These are phyloP conservation scores for Antrodiella citrinella DNA, from an alignment of 768 basidiomycete species.

Conservation along the genomic window DNA sequence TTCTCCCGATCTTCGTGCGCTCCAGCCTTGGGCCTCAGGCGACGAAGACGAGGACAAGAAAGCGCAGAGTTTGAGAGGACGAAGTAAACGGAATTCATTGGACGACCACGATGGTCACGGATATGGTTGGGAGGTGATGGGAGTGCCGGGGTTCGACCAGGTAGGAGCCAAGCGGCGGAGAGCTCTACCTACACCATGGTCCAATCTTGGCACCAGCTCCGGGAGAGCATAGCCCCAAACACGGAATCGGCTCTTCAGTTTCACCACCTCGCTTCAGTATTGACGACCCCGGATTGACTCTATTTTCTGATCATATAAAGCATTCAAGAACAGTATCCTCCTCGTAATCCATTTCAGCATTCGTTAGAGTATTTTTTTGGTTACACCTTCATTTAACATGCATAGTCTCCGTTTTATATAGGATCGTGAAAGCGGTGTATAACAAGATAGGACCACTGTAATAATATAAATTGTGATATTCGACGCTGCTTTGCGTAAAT, in stretches of 20 bases:
- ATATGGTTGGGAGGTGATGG: not conserved
- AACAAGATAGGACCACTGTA: not conserved
- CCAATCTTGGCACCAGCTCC: not conserved
- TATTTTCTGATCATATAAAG: not conserved
- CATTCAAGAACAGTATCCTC: not conserved
- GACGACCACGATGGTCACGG: not conserved
- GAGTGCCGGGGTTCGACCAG: not conserved
- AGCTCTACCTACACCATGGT: conserved; percentile 2
- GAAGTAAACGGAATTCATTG: not conserved
- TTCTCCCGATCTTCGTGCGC: conserved; percentile 17
- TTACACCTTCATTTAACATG: not conserved
- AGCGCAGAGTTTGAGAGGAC: not conserved
- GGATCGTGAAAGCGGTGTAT: not conserved
- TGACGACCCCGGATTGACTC: not conserved
- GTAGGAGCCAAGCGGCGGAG: not conserved
- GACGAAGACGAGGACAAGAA: conserved; percentile 9
- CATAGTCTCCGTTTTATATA: not conserved
- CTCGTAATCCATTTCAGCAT: not conserved
- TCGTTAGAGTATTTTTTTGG: not conserved
- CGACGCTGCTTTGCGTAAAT: too few relatives aligned
- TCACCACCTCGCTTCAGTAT: not conserved
- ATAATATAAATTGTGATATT: too few relatives aligned
- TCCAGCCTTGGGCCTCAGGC: conserved; percentile 21
- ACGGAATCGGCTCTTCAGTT: too few relatives aligned
- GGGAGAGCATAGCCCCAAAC: not conserved